These are phyloP conservation scores for Pichia paraexigua DNA, from an alignment of 805 yeast species.

Conservation along the genomic window DNA sequence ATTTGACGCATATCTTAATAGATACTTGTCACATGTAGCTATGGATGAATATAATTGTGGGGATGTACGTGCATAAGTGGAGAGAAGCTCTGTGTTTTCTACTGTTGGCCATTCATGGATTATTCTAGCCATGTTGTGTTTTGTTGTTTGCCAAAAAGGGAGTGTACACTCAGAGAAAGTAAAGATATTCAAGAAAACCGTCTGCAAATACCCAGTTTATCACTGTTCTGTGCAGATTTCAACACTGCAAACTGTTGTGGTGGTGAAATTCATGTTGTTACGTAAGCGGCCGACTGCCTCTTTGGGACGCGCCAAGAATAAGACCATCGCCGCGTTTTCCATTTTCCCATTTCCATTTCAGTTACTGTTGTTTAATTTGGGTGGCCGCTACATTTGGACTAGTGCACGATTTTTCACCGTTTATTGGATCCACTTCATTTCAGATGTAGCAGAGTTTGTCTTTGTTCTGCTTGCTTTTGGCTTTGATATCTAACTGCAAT, in stretches of 20 bases:
- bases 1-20: constrained; percentile 19
- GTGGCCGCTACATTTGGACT: not conserved
- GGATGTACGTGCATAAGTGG: constrained; percentile 17
- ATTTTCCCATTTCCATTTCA: not conserved
- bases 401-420: not conserved
- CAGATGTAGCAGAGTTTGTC: too few species aligned
- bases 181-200: too few species aligned
- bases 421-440: too few species aligned
- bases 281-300: not conserved
- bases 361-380: not conserved
- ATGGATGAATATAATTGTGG: constrained; percentile 18
- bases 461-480: too few species aligned
- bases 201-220: too few species aligned
- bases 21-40: constrained; percentile 10
- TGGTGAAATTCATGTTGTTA: not conserved
- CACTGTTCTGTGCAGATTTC: not conserved
- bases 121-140: constrained; percentile 2
- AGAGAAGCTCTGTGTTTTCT: constrained; percentile 23
- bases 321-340: not conserved
- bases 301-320: not conserved
- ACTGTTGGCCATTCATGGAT: constrained; percentile 17
- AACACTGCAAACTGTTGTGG: too few species aligned
- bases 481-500: constrained; percentile 25
- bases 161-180: not conserved
- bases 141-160: not conserved